Percentiles rank a stretch among this genome's conserved stretches.
Evolutionary conservation across 1,139 yeast genomes (phyloP).

Genomic region (Yamadazyma sp.): DNA sequence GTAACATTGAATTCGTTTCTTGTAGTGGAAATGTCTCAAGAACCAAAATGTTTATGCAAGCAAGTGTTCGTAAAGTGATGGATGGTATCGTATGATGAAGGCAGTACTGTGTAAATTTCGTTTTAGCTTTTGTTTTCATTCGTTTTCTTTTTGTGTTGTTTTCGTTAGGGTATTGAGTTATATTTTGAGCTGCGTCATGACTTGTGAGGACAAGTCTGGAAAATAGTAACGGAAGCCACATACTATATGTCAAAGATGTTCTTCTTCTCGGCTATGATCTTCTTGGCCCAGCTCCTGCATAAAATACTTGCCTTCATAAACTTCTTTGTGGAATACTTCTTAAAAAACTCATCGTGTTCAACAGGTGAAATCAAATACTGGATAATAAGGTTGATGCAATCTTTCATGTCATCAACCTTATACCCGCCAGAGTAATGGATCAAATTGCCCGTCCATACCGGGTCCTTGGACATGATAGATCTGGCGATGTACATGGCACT

Average conservation of each 20-base stretch:
- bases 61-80: neutral
- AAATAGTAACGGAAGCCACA: neutral
- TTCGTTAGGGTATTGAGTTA: no score
- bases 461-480: slow-evolving; percentile 67
- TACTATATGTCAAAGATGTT: slow-evolving; percentile 23
- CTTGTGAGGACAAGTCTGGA: neutral
- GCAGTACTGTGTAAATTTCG: no score
- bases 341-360: slow-evolving; percentile 88
- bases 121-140: no score
- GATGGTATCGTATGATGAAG: neutral
- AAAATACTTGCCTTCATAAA: slow-evolving; percentile 88
- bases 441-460: slow-evolving; percentile 79
- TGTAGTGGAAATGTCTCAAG: neutral
- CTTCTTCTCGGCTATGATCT: slow-evolving; percentile 40
- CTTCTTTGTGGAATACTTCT: slow-evolving; percentile 88
- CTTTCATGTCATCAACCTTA: slow-evolving; percentile 66
- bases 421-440: slow-evolving; percentile 94
- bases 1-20: slow-evolving; percentile 2
- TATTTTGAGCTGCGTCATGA: no score
- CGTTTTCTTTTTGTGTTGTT: no score
- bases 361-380: slow-evolving; percentile 83
- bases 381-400: slow-evolving; percentile 70
- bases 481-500: slow-evolving; percentile 90
- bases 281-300: slow-evolving; percentile 90
- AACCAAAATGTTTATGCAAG: neutral